Conservation (phyloP, 495 filamentous ascomycete genomes). For the Trichoderma reesei region DNA sequence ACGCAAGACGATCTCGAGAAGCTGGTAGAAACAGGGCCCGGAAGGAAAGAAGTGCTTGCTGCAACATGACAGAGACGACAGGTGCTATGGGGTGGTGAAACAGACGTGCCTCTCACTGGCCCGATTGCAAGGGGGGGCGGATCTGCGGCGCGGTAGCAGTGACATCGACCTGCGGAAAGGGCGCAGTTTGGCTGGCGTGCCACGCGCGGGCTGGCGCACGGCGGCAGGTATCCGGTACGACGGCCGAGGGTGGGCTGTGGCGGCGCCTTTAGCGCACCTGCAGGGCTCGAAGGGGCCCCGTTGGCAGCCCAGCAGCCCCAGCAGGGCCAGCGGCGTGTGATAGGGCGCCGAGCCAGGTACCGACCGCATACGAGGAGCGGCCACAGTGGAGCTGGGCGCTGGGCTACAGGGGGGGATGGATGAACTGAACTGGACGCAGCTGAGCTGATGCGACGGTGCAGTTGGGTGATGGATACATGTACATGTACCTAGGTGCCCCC, state of each 20-base stretch:
- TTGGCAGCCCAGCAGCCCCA: too few relatives aligned
- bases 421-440: neutral
- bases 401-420: neutral
- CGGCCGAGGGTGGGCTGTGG: too few relatives aligned
- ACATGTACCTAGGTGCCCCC: neutral
- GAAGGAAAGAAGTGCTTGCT: neutral
- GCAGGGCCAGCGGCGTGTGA: neutral
- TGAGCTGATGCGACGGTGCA: neutral
- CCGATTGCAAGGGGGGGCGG: neutral
- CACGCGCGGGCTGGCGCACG: neutral
- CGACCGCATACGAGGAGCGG: conserved; percentile 5
- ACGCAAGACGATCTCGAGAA: neutral
- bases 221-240: too few relatives aligned
- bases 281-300: too few relatives aligned
- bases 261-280: too few relatives aligned
- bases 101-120: conserved; percentile 5
- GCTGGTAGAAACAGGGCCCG: neutral
- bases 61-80: neutral
- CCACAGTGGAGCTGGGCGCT: conserved; percentile 4
- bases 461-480: neutral
- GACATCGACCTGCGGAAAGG: too few relatives aligned
- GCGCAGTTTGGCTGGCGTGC: too few relatives aligned
- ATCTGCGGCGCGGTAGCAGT: too few relatives aligned
- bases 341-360: neutral
- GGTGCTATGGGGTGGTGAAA: too few relatives aligned